These are phyloP conservation scores for Magnusiomyces suaveolens DNA, from an alignment of 1,139 yeast genomes.

Conservation along the genomic window DNA sequence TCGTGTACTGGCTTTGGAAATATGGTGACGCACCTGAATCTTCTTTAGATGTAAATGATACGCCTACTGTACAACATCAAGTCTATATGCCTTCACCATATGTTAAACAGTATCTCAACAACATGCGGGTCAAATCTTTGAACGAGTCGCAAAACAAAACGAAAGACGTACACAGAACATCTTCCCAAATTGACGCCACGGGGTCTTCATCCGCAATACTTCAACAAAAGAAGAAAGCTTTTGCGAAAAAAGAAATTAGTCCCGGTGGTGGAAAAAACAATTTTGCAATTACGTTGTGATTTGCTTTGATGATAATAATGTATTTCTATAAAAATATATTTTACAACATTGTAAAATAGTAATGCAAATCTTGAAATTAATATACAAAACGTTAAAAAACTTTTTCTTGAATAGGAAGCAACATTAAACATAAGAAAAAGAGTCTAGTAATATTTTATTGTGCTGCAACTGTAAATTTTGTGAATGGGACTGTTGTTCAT, in stretches of 20 bases:
- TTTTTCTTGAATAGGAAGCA: too few relatives aligned
- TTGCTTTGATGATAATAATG: background rate
- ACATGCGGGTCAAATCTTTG: background rate
- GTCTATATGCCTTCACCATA: background rate
- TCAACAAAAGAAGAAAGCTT: conserved; percentile 11
- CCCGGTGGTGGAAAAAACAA: conserved; percentile 26
- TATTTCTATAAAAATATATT: background rate
- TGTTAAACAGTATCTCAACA: background rate
- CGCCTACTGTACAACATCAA: background rate
- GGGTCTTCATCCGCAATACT: background rate
- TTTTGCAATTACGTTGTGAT: conserved; percentile 18
- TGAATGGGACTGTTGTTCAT: too few relatives aligned
- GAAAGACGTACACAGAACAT: background rate
- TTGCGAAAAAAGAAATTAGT: conserved; percentile 21
- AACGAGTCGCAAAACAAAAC: background rate
- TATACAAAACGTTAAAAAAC: too few relatives aligned
- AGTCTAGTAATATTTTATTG: background rate
- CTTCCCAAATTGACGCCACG: background rate
- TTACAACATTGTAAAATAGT: too few relatives aligned
- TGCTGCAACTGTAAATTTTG: background rate
- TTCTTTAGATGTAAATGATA: background rate
- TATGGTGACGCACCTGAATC: conserved; percentile 6
- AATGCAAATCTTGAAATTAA: too few relatives aligned
- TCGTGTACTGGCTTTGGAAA: conserved; percentile 61
- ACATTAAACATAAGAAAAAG: too few relatives aligned